phyloP scores from a whole-genome alignment of 441 rosid genomes.

The Gossypium davidsonii region DNA sequence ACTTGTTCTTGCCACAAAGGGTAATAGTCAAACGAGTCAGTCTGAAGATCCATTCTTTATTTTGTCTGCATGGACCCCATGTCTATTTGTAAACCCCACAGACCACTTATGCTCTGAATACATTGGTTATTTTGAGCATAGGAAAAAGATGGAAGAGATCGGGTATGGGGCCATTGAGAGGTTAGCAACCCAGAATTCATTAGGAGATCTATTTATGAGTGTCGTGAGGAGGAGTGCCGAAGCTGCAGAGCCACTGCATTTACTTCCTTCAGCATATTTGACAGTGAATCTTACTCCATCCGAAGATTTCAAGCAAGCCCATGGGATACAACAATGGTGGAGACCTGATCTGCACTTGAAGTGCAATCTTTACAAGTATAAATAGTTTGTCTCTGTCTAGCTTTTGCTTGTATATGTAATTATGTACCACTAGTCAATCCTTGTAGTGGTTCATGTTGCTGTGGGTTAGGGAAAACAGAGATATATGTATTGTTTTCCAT shows the following conservation, averaged over 20 bases:
- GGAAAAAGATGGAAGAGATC: constrained; percentile 79
- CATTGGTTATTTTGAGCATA: constrained; percentile 79
- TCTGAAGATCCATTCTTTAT: constrained; percentile 45
- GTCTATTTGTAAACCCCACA: constrained; percentile 48
- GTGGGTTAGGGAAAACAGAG: background rate
- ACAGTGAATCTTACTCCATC: constrained; percentile 37
- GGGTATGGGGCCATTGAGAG: constrained; percentile 72
- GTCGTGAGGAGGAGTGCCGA: constrained; percentile 55
- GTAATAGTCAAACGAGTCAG: constrained; percentile 29
- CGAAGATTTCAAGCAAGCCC: constrained; percentile 62
- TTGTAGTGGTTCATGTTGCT: background rate
- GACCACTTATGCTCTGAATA: constrained; percentile 81
- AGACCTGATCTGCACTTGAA: constrained; percentile 47
- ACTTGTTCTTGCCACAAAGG: constrained; percentile 64
- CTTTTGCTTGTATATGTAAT: background rate
- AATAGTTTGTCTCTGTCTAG: constrained; percentile 18
- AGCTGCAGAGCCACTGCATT: constrained; percentile 49
- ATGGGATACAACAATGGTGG: constrained; percentile 99
- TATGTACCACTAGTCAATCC: background rate
- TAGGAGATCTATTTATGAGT: constrained; percentile 59
- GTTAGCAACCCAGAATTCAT: constrained; percentile 64
- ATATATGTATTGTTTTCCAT: background rate
- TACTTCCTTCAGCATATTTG: constrained; percentile 43
- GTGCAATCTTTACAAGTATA: constrained; percentile 49
- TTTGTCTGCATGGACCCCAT: constrained; percentile 64